These are phyloP conservation scores for Xanthoparmelia taractica DNA, from an alignment of 495 filamentous ascomycete species.

Conservation along the genomic window DNA sequence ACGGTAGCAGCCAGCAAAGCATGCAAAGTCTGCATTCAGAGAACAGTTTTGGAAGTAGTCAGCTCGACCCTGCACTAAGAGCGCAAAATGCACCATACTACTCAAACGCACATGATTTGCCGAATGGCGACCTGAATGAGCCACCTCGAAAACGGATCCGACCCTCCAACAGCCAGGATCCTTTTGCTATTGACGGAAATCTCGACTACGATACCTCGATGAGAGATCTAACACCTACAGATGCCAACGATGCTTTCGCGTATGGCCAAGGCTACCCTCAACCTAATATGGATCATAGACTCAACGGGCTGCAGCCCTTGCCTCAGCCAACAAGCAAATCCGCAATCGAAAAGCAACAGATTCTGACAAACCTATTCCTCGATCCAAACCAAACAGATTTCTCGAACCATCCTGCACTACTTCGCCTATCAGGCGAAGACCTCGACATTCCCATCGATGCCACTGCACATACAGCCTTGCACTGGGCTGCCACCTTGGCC, in stretches of 20 bases:
- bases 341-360: conserved; percentile 62
- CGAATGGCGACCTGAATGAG: conserved; percentile 53
- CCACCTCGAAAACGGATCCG: conserved; percentile 79
- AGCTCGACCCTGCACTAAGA: conserved; percentile 48
- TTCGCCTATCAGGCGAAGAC: conserved; percentile 67
- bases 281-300: conserved; percentile 45
- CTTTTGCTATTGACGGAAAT: conserved; percentile 26
- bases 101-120: conserved; percentile 42
- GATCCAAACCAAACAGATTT: conserved; percentile 60
- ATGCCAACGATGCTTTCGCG: conserved; percentile 78
- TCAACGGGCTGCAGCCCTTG: conserved; percentile 59
- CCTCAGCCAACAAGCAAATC: conserved; percentile 58
- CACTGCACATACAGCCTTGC: conserved; percentile 78
- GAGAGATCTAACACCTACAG: conserved; percentile 65
- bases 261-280: conserved; percentile 52
- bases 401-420: conserved; percentile 54
- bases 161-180: conserved; percentile 43
- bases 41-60: conserved; percentile 52
- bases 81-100: conserved; percentile 33
- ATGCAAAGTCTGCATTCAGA: conserved; percentile 56
- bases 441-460: conserved; percentile 85
- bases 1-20: conserved; percentile 59
- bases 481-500: conserved; percentile 96
- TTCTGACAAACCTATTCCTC: conserved; percentile 83
- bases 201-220: conserved; percentile 36